Percentiles rank a stretch among this genome's conserved stretches.
Evolutionary conservation across 345 rosid species (phyloP).

Genomic region (Noccaea caerulescens): DNA sequence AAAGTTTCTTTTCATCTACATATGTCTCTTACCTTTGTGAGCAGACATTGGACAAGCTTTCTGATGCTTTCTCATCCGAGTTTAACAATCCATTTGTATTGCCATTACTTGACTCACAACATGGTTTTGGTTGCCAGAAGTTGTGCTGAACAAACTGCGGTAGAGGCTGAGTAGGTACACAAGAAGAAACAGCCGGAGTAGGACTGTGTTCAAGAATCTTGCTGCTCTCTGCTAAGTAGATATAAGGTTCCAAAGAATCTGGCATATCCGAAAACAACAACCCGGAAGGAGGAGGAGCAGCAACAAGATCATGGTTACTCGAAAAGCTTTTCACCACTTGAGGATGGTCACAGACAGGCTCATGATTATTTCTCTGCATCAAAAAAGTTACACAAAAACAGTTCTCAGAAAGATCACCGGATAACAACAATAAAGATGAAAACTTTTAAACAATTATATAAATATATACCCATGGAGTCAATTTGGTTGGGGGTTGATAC

Average conservation of each 20-base stretch:
- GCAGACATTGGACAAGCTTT: slow-evolving; percentile 53
- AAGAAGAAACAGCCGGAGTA: slow-evolving; percentile 37
- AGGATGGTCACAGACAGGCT: slow-evolving; percentile 51
- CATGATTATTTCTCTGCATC: slow-evolving; percentile 56
- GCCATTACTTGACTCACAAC: slow-evolving; percentile 32
- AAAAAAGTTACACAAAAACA: slow-evolving; percentile 15
- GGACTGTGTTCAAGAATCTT: slow-evolving; percentile 48
- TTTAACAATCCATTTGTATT: slow-evolving; percentile 46
- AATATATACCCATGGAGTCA: slow-evolving; percentile 79
- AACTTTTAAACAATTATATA: no score
- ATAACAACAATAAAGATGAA: background rate
- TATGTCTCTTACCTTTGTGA: slow-evolving; percentile 67
- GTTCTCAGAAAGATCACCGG: background rate
- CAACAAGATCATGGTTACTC: slow-evolving; percentile 48
- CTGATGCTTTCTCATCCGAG: slow-evolving; percentile 39
- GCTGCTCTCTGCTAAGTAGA: slow-evolving; percentile 46
- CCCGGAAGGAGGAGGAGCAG: slow-evolving; percentile 39
- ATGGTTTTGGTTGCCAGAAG: slow-evolving; percentile 6
- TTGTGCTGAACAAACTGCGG: slow-evolving; percentile 46
- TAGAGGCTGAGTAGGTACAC: slow-evolving; percentile 46
- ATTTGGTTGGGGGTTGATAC: slow-evolving; percentile 61
- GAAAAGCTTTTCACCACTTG: slow-evolving; percentile 52
- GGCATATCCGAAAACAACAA: slow-evolving; percentile 47
- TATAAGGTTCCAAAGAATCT: slow-evolving; percentile 50
- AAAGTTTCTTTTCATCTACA: background rate